These are phyloP conservation scores for Piloderma croceum DNA, from an alignment of 768 basidiomycete genomes.

Conservation along the genomic window DNA sequence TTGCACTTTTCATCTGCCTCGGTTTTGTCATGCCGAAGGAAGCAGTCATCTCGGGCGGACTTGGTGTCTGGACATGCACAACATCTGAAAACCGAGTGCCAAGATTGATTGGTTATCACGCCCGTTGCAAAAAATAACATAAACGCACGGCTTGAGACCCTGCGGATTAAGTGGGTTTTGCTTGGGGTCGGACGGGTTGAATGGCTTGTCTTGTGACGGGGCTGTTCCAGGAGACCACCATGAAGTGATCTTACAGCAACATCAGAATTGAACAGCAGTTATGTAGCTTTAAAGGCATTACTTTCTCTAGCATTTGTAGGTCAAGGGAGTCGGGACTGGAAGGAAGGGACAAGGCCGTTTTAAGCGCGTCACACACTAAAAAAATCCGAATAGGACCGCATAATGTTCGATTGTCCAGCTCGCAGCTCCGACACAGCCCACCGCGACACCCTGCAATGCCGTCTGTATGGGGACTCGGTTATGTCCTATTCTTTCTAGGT, in stretches of 20 bases:
- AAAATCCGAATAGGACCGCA: too few species aligned
- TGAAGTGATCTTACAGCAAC: constrained; percentile 52
- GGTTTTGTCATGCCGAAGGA: constrained; percentile 62
- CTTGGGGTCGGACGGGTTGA: constrained; percentile 70
- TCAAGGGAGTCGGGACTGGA: too few species aligned
- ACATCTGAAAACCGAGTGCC: constrained; percentile 49
- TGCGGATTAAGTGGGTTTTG: constrained; percentile 88
- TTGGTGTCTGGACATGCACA: constrained; percentile 96
- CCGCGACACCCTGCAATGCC: too few species aligned
- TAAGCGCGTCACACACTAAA: too few species aligned
- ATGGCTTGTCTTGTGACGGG: constrained; percentile 37
- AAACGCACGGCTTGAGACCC: constrained; percentile 88
- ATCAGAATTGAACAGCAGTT: too few species aligned
- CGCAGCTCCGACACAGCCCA: too few species aligned
- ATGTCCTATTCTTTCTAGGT: too few species aligned
- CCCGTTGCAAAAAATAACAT: background rate
- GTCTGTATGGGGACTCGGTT: too few species aligned
- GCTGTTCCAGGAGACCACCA: constrained; percentile 46
- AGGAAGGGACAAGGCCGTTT: too few species aligned
- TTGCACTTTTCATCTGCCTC: constrained; percentile 76
- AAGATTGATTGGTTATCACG: background rate
- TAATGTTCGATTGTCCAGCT: too few species aligned
- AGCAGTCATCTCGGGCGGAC: constrained; percentile 89
- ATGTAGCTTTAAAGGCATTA: too few species aligned
- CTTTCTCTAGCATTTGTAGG: too few species aligned